These are phyloP conservation scores for Monilinia vaccinii-corymbosi DNA, from an alignment of 2,329 filamentous ascomycete genomes.

Conservation along the genomic window DNA sequence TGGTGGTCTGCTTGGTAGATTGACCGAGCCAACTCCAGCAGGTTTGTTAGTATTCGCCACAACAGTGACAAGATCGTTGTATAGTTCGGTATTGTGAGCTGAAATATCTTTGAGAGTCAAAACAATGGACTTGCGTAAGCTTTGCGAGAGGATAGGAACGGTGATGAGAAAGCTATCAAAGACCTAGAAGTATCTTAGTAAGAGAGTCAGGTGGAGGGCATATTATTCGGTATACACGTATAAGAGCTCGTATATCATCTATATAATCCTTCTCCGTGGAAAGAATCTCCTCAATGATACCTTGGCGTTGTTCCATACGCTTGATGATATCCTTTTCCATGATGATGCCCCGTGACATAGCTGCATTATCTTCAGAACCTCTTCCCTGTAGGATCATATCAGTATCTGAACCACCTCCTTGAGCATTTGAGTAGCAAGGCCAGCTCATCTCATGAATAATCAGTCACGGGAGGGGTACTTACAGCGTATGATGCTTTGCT, in stretches of 20 bases:
- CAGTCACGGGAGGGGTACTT: background rate
- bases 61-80: slow-evolving; percentile 61
- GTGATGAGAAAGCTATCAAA: slow-evolving; percentile 68
- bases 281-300: slow-evolving; percentile 77
- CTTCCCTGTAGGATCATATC: slow-evolving; percentile 29
- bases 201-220: slow-evolving; percentile 60
- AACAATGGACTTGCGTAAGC: slow-evolving; percentile 64
- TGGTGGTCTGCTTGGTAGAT: slow-evolving; percentile 2
- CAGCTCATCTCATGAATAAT: background rate
- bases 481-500: slow-evolving; percentile 50
- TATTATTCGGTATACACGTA: slow-evolving; percentile 56
- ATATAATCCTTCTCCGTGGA: slow-evolving; percentile 84
- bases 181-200: slow-evolving; percentile 44
- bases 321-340: slow-evolving; percentile 62
- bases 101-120: slow-evolving; percentile 72
- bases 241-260: slow-evolving; percentile 74
- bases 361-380: slow-evolving; percentile 53
- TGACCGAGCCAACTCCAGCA: slow-evolving; percentile 34
- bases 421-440: background rate
- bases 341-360: slow-evolving; percentile 41
- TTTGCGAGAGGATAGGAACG: slow-evolving; percentile 54
- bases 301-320: slow-evolving; percentile 65
- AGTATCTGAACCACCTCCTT: background rate
- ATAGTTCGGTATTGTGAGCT: slow-evolving; percentile 72
- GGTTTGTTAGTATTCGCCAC: slow-evolving; percentile 59